Evolutionary conservation across 1,284 basidiomycete genomes (phyloP), one percentile per base, ranked within the genome.

Genomic region (Austropuccinia psidii): DNA sequence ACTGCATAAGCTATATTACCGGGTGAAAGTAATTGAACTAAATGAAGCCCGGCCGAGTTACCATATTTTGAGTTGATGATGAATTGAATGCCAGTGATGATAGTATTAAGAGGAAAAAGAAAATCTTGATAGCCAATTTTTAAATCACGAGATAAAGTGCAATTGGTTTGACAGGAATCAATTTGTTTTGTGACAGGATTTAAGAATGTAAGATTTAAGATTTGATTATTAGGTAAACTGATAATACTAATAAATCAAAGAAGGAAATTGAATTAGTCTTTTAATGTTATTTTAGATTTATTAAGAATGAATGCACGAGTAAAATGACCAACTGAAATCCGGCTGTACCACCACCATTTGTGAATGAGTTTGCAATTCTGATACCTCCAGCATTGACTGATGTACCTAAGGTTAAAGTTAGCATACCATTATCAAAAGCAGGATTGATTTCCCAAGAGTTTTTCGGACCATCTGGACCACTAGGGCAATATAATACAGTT

Each of bases 331-430:
- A 93, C 91, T 86, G 89, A 81, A 98, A 98, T 1, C 84, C 85
- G 21, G 86, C 90, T 0, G 93, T 93, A 24, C 91, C 90, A 75
- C 90, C 87, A 55, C 88, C 87, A 61, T 85, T 83, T 75, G 88
- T 84, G 80, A 93, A 91, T 0, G 92, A 93, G 82, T 98, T 98
- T 35, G 91, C 93, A 47, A 98, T 83, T 52, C 95, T 87, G 58
- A 98, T 81, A 11, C 94, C 95, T 68, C 85, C 87, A 2, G 86
- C 89, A 69, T 85, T 86, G 75, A 90, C 85, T 77, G 85, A 88
- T 37, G 86, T 83, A 80, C 89, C 90, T 50, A 88, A 85, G 61
- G 89, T 84, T 45, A 92, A 84, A 31, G 90, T 91, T 49, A 82
- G 79, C 76, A 95, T 86, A 1, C 89, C 87, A 33, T 83, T 82